These are phyloP conservation scores for Phytopythium oedochilum DNA, from an alignment of 352 stramenopile genomes.

Conservation along the genomic window DNA sequence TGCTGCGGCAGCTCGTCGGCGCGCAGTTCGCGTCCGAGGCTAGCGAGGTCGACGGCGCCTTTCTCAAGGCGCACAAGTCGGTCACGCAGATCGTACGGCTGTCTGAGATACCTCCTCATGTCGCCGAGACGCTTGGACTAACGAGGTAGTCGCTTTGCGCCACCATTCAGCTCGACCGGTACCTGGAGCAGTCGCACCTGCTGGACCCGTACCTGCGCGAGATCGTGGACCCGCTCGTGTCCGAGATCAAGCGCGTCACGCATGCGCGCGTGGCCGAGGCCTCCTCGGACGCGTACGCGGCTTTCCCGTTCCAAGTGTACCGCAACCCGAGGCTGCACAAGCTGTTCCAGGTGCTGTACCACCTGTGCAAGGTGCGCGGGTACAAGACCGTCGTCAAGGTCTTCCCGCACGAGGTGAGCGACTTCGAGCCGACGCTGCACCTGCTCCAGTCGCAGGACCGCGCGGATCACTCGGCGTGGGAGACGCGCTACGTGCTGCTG, in stretches of 20 bases:
- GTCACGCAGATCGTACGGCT: constrained; percentile 49
- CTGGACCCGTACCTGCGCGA: constrained; percentile 86
- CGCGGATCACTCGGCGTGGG: constrained; percentile 61
- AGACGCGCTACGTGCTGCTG: constrained; percentile 88
- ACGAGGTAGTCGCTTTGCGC: too few relatives aligned
- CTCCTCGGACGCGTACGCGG: constrained; percentile 7
- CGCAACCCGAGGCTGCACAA: constrained; percentile 68
- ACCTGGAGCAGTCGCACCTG: constrained; percentile 86
- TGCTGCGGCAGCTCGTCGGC: constrained; percentile 34
- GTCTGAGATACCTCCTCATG: not conserved
- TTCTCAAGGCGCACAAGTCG: constrained; percentile 26
- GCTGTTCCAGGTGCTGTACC: constrained; percentile 92
- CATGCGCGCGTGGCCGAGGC: constrained; percentile 16
- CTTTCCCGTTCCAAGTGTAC: constrained; percentile 80
- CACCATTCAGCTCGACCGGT: constrained; percentile 71
- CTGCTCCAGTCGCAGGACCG: constrained; percentile 86
- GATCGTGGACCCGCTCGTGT: constrained; percentile 63
- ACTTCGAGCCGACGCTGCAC: constrained; percentile 95
- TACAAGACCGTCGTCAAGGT: constrained; percentile 96
- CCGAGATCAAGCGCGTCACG: constrained; percentile 59
- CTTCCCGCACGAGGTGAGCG: constrained; percentile 92
- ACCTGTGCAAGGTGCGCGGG: constrained; percentile 95
- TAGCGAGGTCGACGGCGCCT: constrained; percentile 45
- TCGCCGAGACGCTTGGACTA: not conserved
- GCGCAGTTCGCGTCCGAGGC: constrained; percentile 20